These are phyloP conservation scores for Withania somnifera DNA, from an alignment of 305 asterid genomes.

Conservation along the genomic window DNA sequence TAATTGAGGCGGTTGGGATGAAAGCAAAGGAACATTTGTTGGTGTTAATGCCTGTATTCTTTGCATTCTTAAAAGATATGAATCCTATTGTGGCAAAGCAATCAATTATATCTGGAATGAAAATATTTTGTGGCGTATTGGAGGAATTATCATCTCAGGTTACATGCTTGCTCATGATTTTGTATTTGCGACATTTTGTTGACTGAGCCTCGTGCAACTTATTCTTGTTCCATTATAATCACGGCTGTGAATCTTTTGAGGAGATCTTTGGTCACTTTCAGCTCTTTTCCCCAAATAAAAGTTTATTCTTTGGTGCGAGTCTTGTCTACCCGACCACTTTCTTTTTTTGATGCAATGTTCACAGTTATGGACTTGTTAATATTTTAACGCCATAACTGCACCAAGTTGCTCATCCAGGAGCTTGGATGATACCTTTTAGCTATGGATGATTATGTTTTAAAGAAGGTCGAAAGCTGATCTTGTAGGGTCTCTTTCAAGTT, in stretches of 20 bases:
- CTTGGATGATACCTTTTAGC: background rate
- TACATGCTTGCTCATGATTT: constrained; percentile 4
- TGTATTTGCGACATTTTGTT: background rate
- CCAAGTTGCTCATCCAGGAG: background rate
- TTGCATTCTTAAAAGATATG: constrained; percentile 54
- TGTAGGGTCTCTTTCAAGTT: background rate
- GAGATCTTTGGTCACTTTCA: background rate
- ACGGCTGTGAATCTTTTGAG: background rate
- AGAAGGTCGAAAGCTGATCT: background rate
- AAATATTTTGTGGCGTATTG: constrained; percentile 46
- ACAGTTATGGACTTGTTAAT: background rate
- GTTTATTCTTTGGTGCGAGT: background rate
- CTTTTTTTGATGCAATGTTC: background rate
- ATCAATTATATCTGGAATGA: constrained; percentile 59
- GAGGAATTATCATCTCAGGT: constrained; percentile 89
- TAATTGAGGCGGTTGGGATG: constrained; percentile 70
- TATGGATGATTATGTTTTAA: background rate
- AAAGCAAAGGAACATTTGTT: constrained; percentile 50
- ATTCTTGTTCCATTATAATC: background rate
- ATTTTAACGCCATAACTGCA: background rate
- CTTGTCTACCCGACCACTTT: background rate
- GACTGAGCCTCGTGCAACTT: background rate
- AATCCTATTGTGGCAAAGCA: constrained; percentile 58
- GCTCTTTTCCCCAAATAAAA: background rate
- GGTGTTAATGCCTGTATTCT: constrained; percentile 55